Evolutionary conservation across 1,284 basidiomycete species (phyloP), one percentile per base, ranked within the genome.

Genomic region (Jaminaea rosea): DNA sequence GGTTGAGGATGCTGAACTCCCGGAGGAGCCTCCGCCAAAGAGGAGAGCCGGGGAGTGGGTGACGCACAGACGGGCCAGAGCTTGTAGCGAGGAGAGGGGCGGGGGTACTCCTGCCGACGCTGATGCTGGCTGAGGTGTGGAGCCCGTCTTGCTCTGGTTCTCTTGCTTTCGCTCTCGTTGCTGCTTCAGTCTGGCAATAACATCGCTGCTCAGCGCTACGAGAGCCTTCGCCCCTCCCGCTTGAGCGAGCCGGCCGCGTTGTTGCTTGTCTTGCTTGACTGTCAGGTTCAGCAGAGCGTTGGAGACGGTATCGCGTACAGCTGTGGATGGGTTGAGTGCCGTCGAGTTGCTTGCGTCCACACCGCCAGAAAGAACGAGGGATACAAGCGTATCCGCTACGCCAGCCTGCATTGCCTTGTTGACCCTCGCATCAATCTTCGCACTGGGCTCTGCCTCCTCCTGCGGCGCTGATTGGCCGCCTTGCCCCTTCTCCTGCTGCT

Each of bases 31-130:
- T 7, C 39, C 39, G 4, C 87, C 87, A 75, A 93, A 94, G 27
- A 97, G 85, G 54, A 91, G 83, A 1, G 87, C 75, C 0, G 93
- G 93, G 11, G 90, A 84, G 1, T 88, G 80, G 0, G 92, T 92
- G 66, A 98, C 97, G 46, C 87, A 79, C 27, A 98, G 82, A 69
- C 94, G 96, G 9, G 91, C 87, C 13, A 97, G 78, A 0, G 90
- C 91, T 73, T 97, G 93, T 26, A 88, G 80, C 0, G 88, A 79
- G 10, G 82, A 78, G 6, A 93, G 77, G 52, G 23, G 15, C 4
- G 15, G 26, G 13, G 19, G 17, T 11, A 13, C 19, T 17, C 19
- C 5, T 4, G 34, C 34, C n/a, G 4, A 6, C 4, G 34, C n/a
- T 15, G 34, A 36, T n/a, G 34, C n/a, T n/a, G n/a, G n/a, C n/a